Evolutionary conservation across 164 flowering plant genomes (phyloP), one percentile per base, ranked within the genome.

Genomic region (Amborella trichopoda): DNA sequence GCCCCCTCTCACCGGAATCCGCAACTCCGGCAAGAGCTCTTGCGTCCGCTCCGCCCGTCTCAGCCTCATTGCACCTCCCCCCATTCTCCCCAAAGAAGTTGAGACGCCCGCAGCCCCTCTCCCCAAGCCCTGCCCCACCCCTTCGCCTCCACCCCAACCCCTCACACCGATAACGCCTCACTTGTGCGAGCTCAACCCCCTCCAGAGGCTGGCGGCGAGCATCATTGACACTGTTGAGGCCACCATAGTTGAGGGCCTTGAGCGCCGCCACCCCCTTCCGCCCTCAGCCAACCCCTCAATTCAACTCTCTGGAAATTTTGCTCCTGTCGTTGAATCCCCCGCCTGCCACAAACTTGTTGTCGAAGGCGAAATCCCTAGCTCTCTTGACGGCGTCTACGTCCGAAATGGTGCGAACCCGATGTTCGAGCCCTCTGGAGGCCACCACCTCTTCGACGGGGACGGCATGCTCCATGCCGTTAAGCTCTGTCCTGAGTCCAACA

Each of bases 401-500:
- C 62, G 79, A 6, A 74, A 74, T 56, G 79, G 79, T 1, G 75
- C 74, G 0, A 74, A 74, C 44, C 78, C 78, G 19, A 32, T 55
- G 61, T 38, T 46, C 26, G 17, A 30, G 2, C 79, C 79, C 12
- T 4, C 51, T 2, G 66, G 61, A 0, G 72, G 74, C 0, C 76
- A 74, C 54, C 79, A 74, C 48, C 48, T 71, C 28, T 74, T 74
- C 21, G 79, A 74, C 45, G 79, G 76, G 2, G 79, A 74, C 43
- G 74, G 79, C 5, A 71, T 74, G 79, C 46, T 74, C 2, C 79
- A 74, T 19, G 73, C 79, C 6, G 74, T 74, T 9, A 56, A 33
- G 0, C 34, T 74, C 14, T 24, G 40, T 6, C 41, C 41, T 5
- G 20, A 27, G 4, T 54, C 26, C 9, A 27, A 50, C 23, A 14